These are phyloP conservation scores for Colletotrichum lindemuthianum DNA, from an alignment of 2,329 filamentous ascomycete genomes.

Conservation along the genomic window DNA sequence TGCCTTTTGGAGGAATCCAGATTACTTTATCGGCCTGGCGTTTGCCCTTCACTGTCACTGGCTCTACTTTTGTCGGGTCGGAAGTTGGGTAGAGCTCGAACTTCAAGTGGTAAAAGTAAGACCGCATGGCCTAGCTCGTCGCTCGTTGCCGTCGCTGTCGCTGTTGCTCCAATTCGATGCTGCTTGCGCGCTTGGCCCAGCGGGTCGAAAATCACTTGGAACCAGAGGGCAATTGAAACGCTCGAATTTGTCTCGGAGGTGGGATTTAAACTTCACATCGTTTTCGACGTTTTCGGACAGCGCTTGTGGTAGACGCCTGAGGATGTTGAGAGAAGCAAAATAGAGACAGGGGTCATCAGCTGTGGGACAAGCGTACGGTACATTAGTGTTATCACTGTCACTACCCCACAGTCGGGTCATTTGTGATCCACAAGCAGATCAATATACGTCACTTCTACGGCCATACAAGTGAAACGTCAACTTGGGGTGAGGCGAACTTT, in stretches of 20 bases:
- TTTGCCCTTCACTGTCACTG: constrained; percentile 12
- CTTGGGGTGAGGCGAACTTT: no score
- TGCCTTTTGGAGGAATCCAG: constrained; percentile 61
- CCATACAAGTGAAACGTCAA: neutral
- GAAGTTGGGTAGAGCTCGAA: constrained; percentile 69
- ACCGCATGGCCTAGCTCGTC: constrained; percentile 59
- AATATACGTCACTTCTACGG: constrained; percentile 31
- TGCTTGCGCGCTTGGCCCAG: no score
- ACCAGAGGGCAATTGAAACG: no score
- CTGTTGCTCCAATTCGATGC: neutral
- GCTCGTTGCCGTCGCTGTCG: neutral
- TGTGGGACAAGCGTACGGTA: neutral
- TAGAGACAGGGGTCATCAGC: constrained; percentile 10
- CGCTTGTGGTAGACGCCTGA: constrained; percentile 7
- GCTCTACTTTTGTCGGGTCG: constrained; percentile 43
- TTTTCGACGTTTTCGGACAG: constrained; percentile 15
- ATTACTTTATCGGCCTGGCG: constrained; percentile 40
- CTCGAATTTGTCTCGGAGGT: no score
- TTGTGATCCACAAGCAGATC: no score
- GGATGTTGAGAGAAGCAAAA: constrained; percentile 10
- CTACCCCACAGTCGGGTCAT: no score
- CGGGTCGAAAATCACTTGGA: no score
- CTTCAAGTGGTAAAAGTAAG: constrained; percentile 73
- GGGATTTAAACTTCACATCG: neutral
- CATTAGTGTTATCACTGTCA: no score